Percentiles rank a stretch among this genome's conserved stretches.
These are phyloP conservation scores for Extremus antarcticus DNA, from an alignment of 495 filamentous ascomycete species.

Conservation along the genomic window DNA sequence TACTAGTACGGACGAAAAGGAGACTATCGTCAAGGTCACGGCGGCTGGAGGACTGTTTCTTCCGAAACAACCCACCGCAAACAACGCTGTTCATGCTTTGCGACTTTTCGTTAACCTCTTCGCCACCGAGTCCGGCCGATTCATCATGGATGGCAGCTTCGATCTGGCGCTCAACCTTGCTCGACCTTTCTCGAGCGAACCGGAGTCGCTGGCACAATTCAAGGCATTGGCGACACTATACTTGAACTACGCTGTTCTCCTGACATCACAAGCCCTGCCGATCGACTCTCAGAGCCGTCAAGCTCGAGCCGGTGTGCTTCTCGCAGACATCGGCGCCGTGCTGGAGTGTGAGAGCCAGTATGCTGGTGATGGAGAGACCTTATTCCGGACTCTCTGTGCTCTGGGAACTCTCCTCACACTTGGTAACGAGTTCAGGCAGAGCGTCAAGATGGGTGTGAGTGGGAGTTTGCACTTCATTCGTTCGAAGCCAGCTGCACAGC, in stretches of 20 bases:
- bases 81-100: slow-evolving; percentile 76
- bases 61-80: slow-evolving; percentile 38
- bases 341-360: slow-evolving; percentile 21
- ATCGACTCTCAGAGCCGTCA: slow-evolving; percentile 5
- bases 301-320: slow-evolving; percentile 13
- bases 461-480: slow-evolving; percentile 30
- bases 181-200: slow-evolving; percentile 33
- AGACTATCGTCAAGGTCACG: slow-evolving; percentile 43
- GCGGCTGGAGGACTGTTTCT: slow-evolving; percentile 47
- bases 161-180: slow-evolving; percentile 32
- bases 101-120: slow-evolving; percentile 85
- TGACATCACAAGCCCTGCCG: slow-evolving; percentile 28
- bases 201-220: slow-evolving; percentile 48
- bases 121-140: slow-evolving; percentile 57
- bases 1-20: slow-evolving; percentile 32
- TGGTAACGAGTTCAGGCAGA: slow-evolving; percentile 36
- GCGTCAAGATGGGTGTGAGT: slow-evolving; percentile 40
- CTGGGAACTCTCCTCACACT: slow-evolving; percentile 62
- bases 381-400: slow-evolving; percentile 74
- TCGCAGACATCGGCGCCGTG: slow-evolving; percentile 15
- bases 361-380: slow-evolving; percentile 67
- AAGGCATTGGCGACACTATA: slow-evolving; percentile 73
- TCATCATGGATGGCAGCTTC: slow-evolving; percentile 47
- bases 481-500: slow-evolving; percentile 37
- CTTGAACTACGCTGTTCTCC: slow-evolving; percentile 64